Conservation (phyloP, 495 filamentous ascomycete species). For the Penicillium egyptiacum region DNA sequence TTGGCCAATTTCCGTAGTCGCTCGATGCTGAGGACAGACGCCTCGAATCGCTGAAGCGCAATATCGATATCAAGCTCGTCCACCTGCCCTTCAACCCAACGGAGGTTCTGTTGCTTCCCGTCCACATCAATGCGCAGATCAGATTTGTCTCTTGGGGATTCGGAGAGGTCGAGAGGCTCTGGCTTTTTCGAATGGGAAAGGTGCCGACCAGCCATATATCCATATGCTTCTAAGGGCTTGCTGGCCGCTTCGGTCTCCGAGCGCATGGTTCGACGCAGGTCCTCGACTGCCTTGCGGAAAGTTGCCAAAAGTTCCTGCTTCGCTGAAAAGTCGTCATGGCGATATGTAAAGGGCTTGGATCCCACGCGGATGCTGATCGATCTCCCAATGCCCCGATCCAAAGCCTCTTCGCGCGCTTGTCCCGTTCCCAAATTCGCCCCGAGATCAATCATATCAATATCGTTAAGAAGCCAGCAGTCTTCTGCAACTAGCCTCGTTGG, state of each 20-base stretch:
- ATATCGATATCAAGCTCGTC: conserved; percentile 97
- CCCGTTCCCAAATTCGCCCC: conserved; percentile 59
- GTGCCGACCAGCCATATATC: conserved; percentile 58
- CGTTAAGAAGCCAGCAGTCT: conserved; percentile 89
- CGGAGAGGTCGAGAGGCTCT: conserved; percentile 63
- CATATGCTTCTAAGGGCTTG: conserved; percentile 75
- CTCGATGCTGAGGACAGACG: conserved; percentile 77
- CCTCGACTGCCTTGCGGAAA: conserved; percentile 88
- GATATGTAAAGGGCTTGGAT: conserved; percentile 88
- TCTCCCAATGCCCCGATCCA: conserved; percentile 69
- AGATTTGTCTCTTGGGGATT: conserved; percentile 66
- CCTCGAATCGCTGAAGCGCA: conserved; percentile 85
- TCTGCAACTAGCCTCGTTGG: conserved; percentile 84
- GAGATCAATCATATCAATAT: conserved; percentile 91
- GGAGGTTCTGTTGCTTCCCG: conserved; percentile 90
- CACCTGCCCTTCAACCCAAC: conserved; percentile 92
- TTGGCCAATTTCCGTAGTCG: conserved; percentile 75
- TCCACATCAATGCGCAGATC: conserved; percentile 90
- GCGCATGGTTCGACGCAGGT: conserved; percentile 76
- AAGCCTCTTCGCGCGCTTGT: conserved; percentile 52
- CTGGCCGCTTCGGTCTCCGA: conserved; percentile 80
- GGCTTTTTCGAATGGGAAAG: conserved; percentile 31
- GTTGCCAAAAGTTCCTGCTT: conserved; percentile 79
- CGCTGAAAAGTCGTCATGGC: conserved; percentile 72
- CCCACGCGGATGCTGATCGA: conserved; percentile 91